A percentile compares a stretch with the other conserved stretches of the same genome.
These are phyloP conservation scores for Metschnikowia aberdeeniae DNA, from an alignment of 805 yeast species.

Conservation along the genomic window DNA sequence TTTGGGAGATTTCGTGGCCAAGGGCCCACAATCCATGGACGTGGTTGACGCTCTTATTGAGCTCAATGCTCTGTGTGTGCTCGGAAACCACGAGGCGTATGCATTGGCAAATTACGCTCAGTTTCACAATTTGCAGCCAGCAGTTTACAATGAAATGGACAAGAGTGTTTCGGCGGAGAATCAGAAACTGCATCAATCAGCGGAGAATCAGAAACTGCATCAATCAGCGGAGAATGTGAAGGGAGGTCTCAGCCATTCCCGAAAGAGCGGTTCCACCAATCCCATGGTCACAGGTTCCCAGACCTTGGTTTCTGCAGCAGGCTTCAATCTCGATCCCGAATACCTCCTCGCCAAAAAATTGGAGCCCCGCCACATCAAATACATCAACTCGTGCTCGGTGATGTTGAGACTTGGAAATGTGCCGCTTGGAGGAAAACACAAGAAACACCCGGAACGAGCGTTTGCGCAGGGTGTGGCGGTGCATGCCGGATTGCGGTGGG, in stretches of 20 bases:
- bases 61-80: constrained; percentile 61
- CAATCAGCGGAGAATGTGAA: too few species aligned
- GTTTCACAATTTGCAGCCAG: constrained; percentile 43
- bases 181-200: too few species aligned
- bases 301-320: not conserved
- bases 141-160: too few species aligned
- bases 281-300: too few species aligned
- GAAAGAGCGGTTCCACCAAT: too few species aligned
- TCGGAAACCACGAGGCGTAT: constrained; percentile 87
- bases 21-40: constrained; percentile 72
- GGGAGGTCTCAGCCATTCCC: too few species aligned
- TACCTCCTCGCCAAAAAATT: constrained; percentile 49
- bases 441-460: constrained; percentile 23
- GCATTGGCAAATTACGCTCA: constrained; percentile 62
- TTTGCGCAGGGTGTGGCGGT: constrained; percentile 51
- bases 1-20: constrained; percentile 81
- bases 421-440: constrained; percentile 36
- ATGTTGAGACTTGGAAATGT: constrained; percentile 60
- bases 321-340: constrained; percentile 35
- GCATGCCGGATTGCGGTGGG: constrained; percentile 82
- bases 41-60: constrained; percentile 57
- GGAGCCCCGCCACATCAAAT: constrained; percentile 57
- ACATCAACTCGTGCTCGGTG: constrained; percentile 59
- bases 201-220: too few species aligned
- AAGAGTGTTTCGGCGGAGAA: too few species aligned